Evolutionary conservation across 345 rosid genomes (phyloP), one percentile per base, ranked within the genome.

Genomic region (Salix brachista): DNA sequence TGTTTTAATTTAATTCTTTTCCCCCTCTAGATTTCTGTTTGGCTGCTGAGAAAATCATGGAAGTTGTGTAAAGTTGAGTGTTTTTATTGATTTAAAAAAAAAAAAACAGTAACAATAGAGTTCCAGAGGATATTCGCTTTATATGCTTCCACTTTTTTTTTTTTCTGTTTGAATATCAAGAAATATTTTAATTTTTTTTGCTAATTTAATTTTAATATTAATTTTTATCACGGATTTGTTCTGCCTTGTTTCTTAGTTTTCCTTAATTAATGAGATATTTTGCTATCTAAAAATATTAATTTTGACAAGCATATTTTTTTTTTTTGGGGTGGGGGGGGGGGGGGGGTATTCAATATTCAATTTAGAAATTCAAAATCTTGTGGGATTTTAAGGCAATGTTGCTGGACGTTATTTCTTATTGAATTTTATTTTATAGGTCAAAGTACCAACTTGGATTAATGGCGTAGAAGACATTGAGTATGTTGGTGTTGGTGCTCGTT

Each of bases 401-500:
- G 30, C 42, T 13, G 18, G 34, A 9, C 17, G 11, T 66, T 14
- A 8, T 23, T 28, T 73, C 39, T 64, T 17, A 77, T 17, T 14
- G 26, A 48, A 13, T 65, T 34, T 67, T 42, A 21, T 71, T 73
- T 80, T 69, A 41, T 74, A 94, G 98, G 97, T 94, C n/a, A 94
- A 91, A 90, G 92, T 94, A 41, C 90, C 97, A 42, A 89, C 94
- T 74, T 89, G 90, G 86, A 81, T 94, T 50, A 75, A 89, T 87
- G 86, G 84, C 17, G 74, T 79, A 18, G 92, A 86, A 81, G 80
- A 82, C 6, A 66, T 78, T 73, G 98, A 93, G 83, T 93, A 88
- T 80, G 98, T 91, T 81, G 98, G 98, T 64, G 92, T 93, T 69
- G 97, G 98, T 76, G 98, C 98, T 81, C 91, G 98, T 56, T 93